Conservation (phyloP, 2,329 filamentous ascomycete species). For the Aspergillus ruber region DNA sequence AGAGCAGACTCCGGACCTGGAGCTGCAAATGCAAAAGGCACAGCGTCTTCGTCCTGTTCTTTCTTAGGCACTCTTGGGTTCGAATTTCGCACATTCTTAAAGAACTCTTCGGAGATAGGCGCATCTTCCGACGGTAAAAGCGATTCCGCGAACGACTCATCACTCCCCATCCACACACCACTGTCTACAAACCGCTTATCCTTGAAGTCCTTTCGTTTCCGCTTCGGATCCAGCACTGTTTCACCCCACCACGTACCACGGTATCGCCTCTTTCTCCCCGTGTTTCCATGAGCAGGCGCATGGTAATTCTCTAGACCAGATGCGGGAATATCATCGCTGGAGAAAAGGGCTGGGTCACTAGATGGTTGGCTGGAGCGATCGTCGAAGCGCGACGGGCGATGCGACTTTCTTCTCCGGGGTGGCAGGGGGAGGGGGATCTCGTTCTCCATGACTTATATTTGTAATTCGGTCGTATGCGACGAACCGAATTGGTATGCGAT, state of each 20-base stretch:
- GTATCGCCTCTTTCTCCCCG: slow-evolving; percentile 34
- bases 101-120: slow-evolving; percentile 32
- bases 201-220: slow-evolving; percentile 37
- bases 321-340: slow-evolving; percentile 41
- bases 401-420: slow-evolving; percentile 26
- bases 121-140: slow-evolving; percentile 31
- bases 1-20: not conserved
- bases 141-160: slow-evolving; percentile 32
- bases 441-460: slow-evolving; percentile 25
- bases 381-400: slow-evolving; percentile 25
- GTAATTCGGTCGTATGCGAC: not conserved
- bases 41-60: not conserved
- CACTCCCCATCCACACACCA: slow-evolving; percentile 45
- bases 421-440: slow-evolving; percentile 35
- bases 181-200: slow-evolving; percentile 40
- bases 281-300: slow-evolving; percentile 12
- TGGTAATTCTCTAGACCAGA: slow-evolving; percentile 41
- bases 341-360: slow-evolving; percentile 42
- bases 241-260: slow-evolving; percentile 42
- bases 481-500: no score
- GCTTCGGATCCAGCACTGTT: slow-evolving; percentile 30
- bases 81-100: slow-evolving; percentile 20
- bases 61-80: not conserved
- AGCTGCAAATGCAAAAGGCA: not conserved
- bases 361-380: slow-evolving; percentile 35